These are phyloP conservation scores for Physcia stellaris DNA, from an alignment of 495 filamentous ascomycete genomes.

Conservation along the genomic window DNA sequence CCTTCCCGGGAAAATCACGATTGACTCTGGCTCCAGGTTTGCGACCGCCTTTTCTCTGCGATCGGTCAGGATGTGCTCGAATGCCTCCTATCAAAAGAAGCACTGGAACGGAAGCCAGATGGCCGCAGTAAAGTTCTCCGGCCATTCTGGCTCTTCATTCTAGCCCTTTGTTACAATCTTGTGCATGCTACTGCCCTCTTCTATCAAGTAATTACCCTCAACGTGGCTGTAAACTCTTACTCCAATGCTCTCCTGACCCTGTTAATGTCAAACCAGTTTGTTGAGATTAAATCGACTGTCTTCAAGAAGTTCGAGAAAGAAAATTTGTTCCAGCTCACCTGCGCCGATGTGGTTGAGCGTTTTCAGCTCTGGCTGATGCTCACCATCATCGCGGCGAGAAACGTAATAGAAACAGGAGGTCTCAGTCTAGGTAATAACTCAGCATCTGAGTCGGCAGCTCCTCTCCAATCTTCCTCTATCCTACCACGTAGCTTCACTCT, in stretches of 20 bases:
- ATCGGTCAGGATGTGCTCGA: slow-evolving; percentile 93
- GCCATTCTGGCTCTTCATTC: slow-evolving; percentile 79
- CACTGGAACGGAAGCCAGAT: slow-evolving; percentile 71
- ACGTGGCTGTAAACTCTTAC: slow-evolving; percentile 97
- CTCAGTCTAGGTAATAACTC: slow-evolving; percentile 19
- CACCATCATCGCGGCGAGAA: slow-evolving; percentile 85
- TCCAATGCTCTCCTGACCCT: slow-evolving; percentile 90
- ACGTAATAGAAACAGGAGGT: slow-evolving; percentile 85
- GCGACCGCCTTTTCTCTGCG: slow-evolving; percentile 76
- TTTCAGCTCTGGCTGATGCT: slow-evolving; percentile 98
- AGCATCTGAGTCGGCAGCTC: slow-evolving; percentile 19
- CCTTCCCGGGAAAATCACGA: slow-evolving; percentile 68
- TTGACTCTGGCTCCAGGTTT: slow-evolving; percentile 28
- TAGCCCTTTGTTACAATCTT: slow-evolving; percentile 78
- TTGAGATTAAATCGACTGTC: slow-evolving; percentile 95
- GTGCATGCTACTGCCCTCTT: slow-evolving; percentile 77
- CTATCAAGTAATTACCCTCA: slow-evolving; percentile 93
- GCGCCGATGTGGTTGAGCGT: slow-evolving; percentile 90
- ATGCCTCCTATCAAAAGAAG: slow-evolving; percentile 85
- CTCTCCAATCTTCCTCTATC: slow-evolving; percentile 43
- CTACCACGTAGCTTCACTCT: slow-evolving; percentile 80
- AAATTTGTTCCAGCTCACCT: slow-evolving; percentile 91
- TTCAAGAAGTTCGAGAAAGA: slow-evolving; percentile 98
- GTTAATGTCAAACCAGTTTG: slow-evolving; percentile 86
- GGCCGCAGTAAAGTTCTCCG: slow-evolving; percentile 87